These are phyloP conservation scores for Lactifluus pinguis DNA, from an alignment of 768 basidiomycete species.

Conservation along the genomic window DNA sequence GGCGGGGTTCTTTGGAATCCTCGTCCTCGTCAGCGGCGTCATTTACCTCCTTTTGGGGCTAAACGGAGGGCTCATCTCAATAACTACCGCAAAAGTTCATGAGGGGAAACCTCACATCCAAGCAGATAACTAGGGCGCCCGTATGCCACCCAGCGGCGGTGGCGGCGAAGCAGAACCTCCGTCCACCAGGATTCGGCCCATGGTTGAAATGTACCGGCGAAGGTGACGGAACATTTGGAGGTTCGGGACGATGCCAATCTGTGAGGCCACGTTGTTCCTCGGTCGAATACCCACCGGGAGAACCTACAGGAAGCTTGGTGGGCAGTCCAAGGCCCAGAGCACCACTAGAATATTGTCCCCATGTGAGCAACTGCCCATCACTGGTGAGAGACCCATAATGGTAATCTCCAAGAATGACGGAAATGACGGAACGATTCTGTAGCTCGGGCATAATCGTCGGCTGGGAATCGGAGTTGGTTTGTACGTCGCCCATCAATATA, in stretches of 20 bases:
- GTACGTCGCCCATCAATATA: slow-evolving; percentile 59
- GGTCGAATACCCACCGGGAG: slow-evolving; percentile 49
- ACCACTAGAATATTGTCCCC: slow-evolving; percentile 69
- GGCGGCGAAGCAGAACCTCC: slow-evolving; percentile 67
- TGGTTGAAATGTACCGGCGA: slow-evolving; percentile 68
- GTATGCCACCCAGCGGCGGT: slow-evolving; percentile 89
- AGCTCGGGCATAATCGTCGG: slow-evolving; percentile 66
- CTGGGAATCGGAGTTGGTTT: slow-evolving; percentile 33
- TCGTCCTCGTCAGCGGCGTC: slow-evolving; percentile 20
- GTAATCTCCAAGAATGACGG: slow-evolving; percentile 87
- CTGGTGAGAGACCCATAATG: slow-evolving; percentile 82
- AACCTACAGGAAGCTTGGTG: slow-evolving; percentile 36
- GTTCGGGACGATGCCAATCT: slow-evolving; percentile 11
- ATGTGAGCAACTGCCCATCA: slow-evolving; percentile 67
- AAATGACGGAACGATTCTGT: slow-evolving; percentile 73
- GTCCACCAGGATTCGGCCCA: slow-evolving; percentile 30
- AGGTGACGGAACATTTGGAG: slow-evolving; percentile 46
- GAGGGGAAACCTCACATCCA: slow-evolving; percentile 44
- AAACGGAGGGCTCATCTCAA: slow-evolving; percentile 4
- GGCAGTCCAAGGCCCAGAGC: slow-evolving; percentile 86
- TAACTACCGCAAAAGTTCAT: neutral
- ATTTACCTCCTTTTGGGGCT: slow-evolving; percentile 31
- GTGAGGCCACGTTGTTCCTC: slow-evolving; percentile 28
- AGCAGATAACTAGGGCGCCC: slow-evolving; percentile 79
- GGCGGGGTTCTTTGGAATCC: neutral